Evolutionary conservation across 345 rosid species (phyloP).

Genomic region (Orychophragmus violaceus): DNA sequence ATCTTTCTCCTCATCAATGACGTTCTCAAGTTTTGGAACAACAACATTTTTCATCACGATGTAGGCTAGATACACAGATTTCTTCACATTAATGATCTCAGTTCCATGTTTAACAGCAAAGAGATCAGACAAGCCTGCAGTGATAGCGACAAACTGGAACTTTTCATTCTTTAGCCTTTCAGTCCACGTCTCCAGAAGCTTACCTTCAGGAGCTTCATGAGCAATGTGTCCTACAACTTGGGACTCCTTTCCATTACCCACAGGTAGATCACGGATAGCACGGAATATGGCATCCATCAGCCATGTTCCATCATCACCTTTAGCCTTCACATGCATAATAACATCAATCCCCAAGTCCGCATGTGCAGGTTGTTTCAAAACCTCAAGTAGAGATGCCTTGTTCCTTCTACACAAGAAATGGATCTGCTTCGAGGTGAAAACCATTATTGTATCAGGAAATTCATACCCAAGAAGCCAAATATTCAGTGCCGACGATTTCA

Average conservation of each 20-base stretch:
- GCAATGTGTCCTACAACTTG: constrained; percentile 63
- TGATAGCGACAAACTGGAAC: constrained; percentile 57
- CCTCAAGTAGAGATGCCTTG: constrained; percentile 67
- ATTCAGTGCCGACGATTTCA: constrained; percentile 78
- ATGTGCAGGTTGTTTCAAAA: constrained; percentile 54
- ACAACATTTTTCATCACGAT: constrained; percentile 77
- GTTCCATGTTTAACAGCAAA: constrained; percentile 67
- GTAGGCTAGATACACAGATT: constrained; percentile 70
- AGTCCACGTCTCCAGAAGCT: constrained; percentile 76
- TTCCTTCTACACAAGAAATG: constrained; percentile 76
- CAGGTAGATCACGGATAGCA: constrained; percentile 50
- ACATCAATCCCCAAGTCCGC: constrained; percentile 62
- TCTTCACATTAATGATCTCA: constrained; percentile 71
- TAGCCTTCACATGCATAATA: constrained; percentile 59
- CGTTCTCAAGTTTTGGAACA: constrained; percentile 78
- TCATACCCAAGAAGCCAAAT: constrained; percentile 90
- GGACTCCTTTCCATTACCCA: constrained; percentile 32
- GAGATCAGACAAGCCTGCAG: constrained; percentile 69
- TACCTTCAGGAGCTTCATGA: constrained; percentile 81
- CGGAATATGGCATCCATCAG: constrained; percentile 59
- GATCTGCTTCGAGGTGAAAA: constrained; percentile 61
- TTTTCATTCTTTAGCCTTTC: constrained; percentile 49
- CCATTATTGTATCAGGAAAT: constrained; percentile 92
- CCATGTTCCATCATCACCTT: constrained; percentile 58
- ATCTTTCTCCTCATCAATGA: constrained; percentile 86